phyloP scores from a whole-genome alignment of 306 rosid species.

The Medicago lupulina region DNA sequence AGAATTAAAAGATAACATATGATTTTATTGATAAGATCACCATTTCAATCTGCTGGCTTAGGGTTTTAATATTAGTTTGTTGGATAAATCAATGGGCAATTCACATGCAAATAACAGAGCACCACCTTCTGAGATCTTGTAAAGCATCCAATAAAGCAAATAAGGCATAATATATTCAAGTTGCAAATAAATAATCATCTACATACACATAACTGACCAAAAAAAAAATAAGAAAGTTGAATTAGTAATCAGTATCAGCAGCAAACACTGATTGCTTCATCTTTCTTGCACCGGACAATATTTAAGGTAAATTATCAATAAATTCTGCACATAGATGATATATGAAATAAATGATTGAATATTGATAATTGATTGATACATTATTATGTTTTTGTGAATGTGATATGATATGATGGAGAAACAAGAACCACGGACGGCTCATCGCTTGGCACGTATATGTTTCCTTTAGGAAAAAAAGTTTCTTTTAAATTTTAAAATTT shows the following conservation, averaged over 20 bases:
- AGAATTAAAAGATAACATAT: neutral
- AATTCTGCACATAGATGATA: neutral
- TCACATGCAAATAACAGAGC: constrained; percentile 64
- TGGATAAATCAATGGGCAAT: constrained; percentile 29
- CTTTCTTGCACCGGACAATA: neutral
- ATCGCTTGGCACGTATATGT: neutral
- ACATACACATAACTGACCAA: constrained; percentile 6
- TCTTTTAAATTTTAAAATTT: too few species aligned
- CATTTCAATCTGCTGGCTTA: constrained; percentile 44
- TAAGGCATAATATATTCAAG: constrained; percentile 22
- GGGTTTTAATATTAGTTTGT: constrained; percentile 32
- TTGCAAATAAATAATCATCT: constrained; percentile 36
- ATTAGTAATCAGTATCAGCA: neutral
- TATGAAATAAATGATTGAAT: neutral
- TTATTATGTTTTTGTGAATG: constrained; percentile 2
- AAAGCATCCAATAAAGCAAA: constrained; percentile 19
- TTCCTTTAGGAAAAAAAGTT: too few species aligned
- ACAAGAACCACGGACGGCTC: neutral
- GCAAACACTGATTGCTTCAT: constrained; percentile 10
- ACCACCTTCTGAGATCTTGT: constrained; percentile 52
- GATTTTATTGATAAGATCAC: constrained; percentile 35
- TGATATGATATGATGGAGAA: neutral
- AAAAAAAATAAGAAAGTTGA: neutral
- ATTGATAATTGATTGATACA: neutral
- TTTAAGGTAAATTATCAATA: neutral